Evolutionary conservation across 345 rosid genomes (phyloP).

Genomic region (Eucalyptus curtisii): DNA sequence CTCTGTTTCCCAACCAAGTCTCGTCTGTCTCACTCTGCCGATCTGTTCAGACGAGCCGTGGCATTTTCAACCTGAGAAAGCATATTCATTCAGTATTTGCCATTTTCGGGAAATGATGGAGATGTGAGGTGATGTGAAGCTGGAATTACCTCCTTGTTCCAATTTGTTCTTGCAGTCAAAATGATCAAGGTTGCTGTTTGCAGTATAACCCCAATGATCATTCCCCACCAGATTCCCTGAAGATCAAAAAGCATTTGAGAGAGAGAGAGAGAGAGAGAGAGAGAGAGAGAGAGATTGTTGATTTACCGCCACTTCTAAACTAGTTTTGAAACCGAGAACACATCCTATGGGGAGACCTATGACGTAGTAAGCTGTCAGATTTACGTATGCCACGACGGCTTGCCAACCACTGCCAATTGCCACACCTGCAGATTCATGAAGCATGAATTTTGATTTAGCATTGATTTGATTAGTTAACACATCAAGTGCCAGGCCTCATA

Average conservation of each 20-base stretch:
- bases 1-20: neutral
- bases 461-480: neutral
- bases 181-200: conserved; percentile 55
- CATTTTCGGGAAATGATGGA: neutral
- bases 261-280: neutral
- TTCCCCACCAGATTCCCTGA: conserved; percentile 99
- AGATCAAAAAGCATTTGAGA: neutral
- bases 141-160: conserved; percentile 53
- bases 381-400: conserved; percentile 78
- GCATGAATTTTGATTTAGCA: neutral
- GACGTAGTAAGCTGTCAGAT: conserved; percentile 55
- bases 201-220: conserved; percentile 59
- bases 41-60: conserved; percentile 23
- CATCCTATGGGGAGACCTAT: conserved; percentile 92
- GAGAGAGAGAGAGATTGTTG: neutral
- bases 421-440: conserved; percentile 32
- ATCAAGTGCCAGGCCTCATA: neutral
- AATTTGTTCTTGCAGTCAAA: conserved; percentile 64
- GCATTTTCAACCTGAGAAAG: conserved; percentile 56
- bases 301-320: conserved; percentile 67
- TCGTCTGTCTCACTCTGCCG: conserved; percentile 16
- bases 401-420: conserved; percentile 98
- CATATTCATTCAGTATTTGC: neutral
- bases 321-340: conserved; percentile 73
- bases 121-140: neutral